These are phyloP conservation scores for Carex cristatella DNA, from an alignment of 176 grass and related monocot species.

Conservation along the genomic window DNA sequence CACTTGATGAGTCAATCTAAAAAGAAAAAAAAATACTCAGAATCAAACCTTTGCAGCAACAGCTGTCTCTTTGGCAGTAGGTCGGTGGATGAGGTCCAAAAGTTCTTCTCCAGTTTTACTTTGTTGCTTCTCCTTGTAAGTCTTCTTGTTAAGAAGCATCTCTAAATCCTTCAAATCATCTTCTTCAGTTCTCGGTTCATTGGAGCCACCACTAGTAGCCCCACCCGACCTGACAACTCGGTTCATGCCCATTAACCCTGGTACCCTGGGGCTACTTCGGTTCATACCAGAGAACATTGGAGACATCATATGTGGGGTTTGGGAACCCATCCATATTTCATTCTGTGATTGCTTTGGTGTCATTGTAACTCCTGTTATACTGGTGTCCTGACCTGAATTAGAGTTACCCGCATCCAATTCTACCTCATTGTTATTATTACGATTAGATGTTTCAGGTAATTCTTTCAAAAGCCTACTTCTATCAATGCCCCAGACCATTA, in stretches of 20 bases:
- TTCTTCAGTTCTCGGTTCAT: conserved; percentile 70
- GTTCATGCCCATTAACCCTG: conserved; percentile 40
- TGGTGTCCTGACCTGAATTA: conserved; percentile 14
- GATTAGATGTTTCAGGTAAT: conserved; percentile 57
- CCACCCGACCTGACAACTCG: conserved; percentile 35
- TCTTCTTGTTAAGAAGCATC: conserved; percentile 73
- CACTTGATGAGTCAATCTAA: neutral
- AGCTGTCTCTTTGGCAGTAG: conserved; percentile 87
- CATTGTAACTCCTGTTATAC: conserved; percentile 33
- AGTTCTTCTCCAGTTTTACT: conserved; percentile 96
- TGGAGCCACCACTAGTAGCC: conserved; percentile 28
- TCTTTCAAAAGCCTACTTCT: conserved; percentile 93
- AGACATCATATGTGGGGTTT: conserved; percentile 48
- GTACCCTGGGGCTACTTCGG: conserved; percentile 48
- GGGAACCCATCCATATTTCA: conserved; percentile 85
- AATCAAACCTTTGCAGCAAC: conserved; percentile 90
- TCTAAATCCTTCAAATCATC: conserved; percentile 92
- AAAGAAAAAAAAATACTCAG: conserved; percentile 1
- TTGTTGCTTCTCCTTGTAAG: conserved; percentile 87
- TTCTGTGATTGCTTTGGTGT: conserved; percentile 44
- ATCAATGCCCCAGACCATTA: conserved; percentile 93
- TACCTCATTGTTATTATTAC: conserved; percentile 12
- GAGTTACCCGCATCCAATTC: neutral
- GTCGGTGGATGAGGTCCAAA: conserved; percentile 95
- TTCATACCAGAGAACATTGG: conserved; percentile 55